phyloP scores from a whole-genome alignment of 306 rosid species.

The Trifolium repens region DNA sequence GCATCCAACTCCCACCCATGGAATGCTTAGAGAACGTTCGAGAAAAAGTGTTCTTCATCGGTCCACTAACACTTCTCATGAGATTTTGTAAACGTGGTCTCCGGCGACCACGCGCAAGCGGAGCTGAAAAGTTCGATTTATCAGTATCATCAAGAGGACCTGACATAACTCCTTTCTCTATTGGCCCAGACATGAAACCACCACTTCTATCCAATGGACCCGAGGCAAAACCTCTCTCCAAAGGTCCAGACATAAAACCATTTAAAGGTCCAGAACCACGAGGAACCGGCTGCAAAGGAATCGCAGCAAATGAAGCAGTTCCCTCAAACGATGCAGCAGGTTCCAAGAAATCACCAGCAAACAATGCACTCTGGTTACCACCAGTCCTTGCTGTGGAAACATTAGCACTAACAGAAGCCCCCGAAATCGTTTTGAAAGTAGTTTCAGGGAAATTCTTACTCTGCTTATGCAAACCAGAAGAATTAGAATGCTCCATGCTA shows the following conservation, averaged over 20 bases:
- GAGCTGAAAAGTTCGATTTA: slow-evolving; percentile 69
- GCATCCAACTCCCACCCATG: slow-evolving; percentile 64
- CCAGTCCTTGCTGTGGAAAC: slow-evolving; percentile 69
- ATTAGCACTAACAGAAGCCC: slow-evolving; percentile 79
- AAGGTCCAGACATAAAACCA: slow-evolving; percentile 74
- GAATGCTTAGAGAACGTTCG: slow-evolving; percentile 64
- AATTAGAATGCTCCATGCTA: slow-evolving; percentile 41
- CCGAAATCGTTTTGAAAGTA: slow-evolving; percentile 65
- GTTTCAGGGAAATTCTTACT: slow-evolving; percentile 59
- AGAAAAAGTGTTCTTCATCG: slow-evolving; percentile 64
- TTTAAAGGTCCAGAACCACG: slow-evolving; percentile 66
- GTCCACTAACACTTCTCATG: slow-evolving; percentile 78
- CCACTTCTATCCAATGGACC: slow-evolving; percentile 68
- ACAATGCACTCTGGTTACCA: slow-evolving; percentile 54
- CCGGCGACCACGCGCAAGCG: slow-evolving; percentile 56
- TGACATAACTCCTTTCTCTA: slow-evolving; percentile 73
- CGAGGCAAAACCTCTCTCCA: slow-evolving; percentile 61
- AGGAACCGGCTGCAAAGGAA: slow-evolving; percentile 77
- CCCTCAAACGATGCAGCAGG: slow-evolving; percentile 77
- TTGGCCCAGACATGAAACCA: slow-evolving; percentile 74
- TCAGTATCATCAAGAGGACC: slow-evolving; percentile 71
- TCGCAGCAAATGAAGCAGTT: slow-evolving; percentile 67
- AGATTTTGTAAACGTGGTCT: slow-evolving; percentile 62
- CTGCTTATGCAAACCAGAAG: slow-evolving; percentile 42
- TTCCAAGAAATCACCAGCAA: slow-evolving; percentile 56